These are phyloP conservation scores for Xylaria sp. DNA, from an alignment of 2,329 filamentous ascomycete species.

Conservation along the genomic window DNA sequence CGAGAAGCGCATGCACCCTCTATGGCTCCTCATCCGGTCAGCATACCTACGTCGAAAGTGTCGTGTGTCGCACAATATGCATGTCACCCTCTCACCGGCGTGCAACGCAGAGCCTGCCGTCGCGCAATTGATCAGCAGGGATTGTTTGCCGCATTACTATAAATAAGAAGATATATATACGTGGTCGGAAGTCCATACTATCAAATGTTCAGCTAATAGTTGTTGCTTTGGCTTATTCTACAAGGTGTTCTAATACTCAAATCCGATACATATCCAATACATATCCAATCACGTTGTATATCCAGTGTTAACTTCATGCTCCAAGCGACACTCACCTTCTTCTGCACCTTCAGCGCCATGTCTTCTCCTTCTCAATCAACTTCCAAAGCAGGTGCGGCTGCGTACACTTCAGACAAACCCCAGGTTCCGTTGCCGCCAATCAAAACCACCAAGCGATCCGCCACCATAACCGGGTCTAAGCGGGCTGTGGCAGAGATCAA, in stretches of 20 bases:
- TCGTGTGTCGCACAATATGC: conserved; percentile 27
- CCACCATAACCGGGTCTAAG: conserved; percentile 29
- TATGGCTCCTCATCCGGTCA: background rate
- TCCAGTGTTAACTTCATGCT: conserved; percentile 17
- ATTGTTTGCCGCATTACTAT: background rate
- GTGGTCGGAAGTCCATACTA: background rate
- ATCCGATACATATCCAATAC: background rate
- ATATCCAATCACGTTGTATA: background rate
- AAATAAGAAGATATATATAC: conserved; percentile 6
- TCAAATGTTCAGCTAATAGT: background rate
- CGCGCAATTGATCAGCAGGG: conserved; percentile 5
- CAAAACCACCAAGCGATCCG: conserved; percentile 20
- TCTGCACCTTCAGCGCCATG: conserved; percentile 14
- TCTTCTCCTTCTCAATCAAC: conserved; percentile 12
- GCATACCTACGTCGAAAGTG: background rate
- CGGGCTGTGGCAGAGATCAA: conserved; percentile 39
- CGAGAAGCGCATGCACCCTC: conserved; percentile 2
- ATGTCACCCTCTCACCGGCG: conserved; percentile 25
- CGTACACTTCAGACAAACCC: conserved; percentile 24
- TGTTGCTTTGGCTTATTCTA: background rate
- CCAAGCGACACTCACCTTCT: conserved; percentile 9
- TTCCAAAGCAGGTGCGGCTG: background rate
- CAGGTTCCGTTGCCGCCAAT: background rate
- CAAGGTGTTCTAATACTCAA: background rate
- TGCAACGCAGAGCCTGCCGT: conserved; percentile 17